phyloP scores from a whole-genome alignment of 257 asterid species.

The Scutellaria galericulata region DNA sequence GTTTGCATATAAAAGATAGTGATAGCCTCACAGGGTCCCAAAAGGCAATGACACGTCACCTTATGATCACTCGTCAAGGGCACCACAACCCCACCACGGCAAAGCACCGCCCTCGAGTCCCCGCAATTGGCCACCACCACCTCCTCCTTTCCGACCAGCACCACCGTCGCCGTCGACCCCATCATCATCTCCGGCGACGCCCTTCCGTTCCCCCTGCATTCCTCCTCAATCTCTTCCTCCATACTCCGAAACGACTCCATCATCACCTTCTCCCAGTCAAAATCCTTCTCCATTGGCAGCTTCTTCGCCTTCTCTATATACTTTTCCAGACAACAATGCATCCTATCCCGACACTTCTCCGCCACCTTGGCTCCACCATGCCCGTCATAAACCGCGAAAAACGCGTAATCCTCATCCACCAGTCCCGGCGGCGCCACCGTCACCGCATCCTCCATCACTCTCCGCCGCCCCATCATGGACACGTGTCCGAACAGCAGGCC shows the following conservation, averaged over 20 bases:
- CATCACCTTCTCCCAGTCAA: constrained; percentile 57
- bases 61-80: constrained; percentile 56
- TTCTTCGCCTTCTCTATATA: constrained; percentile 32
- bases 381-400: constrained; percentile 64
- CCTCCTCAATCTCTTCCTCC: constrained; percentile 46
- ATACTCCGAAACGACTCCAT: constrained; percentile 42
- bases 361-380: constrained; percentile 57
- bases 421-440: constrained; percentile 40
- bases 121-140: constrained; percentile 74
- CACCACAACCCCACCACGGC: constrained; percentile 46
- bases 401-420: constrained; percentile 42
- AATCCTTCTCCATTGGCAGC: background rate
- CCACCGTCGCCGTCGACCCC: constrained; percentile 68
- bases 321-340: constrained; percentile 48
- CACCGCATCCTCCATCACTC: constrained; percentile 65
- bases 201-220: background rate
- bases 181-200: constrained; percentile 11
- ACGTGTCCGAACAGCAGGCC: constrained; percentile 43
- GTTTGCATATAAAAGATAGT: background rate
- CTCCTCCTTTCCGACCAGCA: constrained; percentile 52
- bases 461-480: constrained; percentile 61
- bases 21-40: background rate
- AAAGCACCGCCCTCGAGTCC: constrained; percentile 69
- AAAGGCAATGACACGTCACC: constrained; percentile 33
- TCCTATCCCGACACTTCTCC: constrained; percentile 46